Base-by-base conservation (phyloP, 768 basidiomycete species). In the Fomitopsis serialis region DNA sequence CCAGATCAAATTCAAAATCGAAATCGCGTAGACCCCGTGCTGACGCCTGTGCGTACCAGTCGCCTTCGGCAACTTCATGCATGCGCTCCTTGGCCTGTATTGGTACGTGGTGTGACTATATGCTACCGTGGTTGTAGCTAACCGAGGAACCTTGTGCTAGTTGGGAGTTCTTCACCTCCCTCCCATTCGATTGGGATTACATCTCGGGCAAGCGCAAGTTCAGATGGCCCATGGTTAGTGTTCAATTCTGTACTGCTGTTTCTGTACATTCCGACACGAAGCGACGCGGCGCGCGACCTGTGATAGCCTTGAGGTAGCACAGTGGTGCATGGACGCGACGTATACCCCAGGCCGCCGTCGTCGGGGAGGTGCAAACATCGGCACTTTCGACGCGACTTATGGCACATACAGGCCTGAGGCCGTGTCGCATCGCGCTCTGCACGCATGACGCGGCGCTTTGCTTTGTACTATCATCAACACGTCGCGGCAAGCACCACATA, bases 81-180 rank as follows among this genome's bases (percentile, higher is more conserved):
- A 78, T 54, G 59, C 62, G n/a, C 60, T 78, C 37, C 61, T 76
- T 42, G 76, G 76, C 15, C 66, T 77, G 34, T 77, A 77, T 61
- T 63, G 72, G 76, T 77, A 50, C 61, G 75, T 50, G 17, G n/a
- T n/a, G 22, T 35, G 7, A n/a, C n/a, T n/a, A n/a, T 25, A 24
- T 11, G 23, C 11, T 9, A 24, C 37, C 35, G 34, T 36, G 12
- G 21, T 32, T 32, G 11, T 5, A 5, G 29, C 6, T 32, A 6
- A 32, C 23, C 34, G 48, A 25, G 12, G 5, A 32, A 23, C 27
- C 43, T n/a, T n/a, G 9, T 44, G 34, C 21, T 23, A 22, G 32
- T 15, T 78, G 76, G 76, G 76, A 78, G 62, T 65, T 75, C 43
- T 45, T 68, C 40, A 70, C 71, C 42, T 74, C 76, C 11, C 60